These are phyloP conservation scores for Xylariaceae sp. DNA, from an alignment of 2,329 filamentous ascomycete species.

Conservation along the genomic window DNA sequence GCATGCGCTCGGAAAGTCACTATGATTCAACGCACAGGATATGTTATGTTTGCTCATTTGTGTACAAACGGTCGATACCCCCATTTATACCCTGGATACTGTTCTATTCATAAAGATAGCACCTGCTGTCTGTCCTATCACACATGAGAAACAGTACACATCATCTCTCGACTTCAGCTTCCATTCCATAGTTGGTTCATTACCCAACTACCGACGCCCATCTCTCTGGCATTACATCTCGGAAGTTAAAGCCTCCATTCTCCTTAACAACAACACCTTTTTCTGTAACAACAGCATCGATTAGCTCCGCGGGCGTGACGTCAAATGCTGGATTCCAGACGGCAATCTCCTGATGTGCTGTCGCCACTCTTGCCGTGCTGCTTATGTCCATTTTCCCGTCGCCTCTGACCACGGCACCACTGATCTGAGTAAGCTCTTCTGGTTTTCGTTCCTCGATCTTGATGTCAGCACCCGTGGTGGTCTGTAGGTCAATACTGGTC, in stretches of 20 bases:
- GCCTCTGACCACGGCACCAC: slow-evolving; percentile 71
- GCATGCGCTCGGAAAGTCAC: slow-evolving; percentile 51
- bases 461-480: slow-evolving; percentile 78
- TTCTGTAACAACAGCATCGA: slow-evolving; percentile 95
- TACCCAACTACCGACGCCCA: slow-evolving; percentile 50
- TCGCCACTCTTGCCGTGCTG: slow-evolving; percentile 74
- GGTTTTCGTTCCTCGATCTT: slow-evolving; percentile 86
- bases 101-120: not conserved
- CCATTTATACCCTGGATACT: not conserved
- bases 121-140: not conserved
- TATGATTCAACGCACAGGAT: not conserved
- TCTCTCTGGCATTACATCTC: slow-evolving; percentile 60
- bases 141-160: not conserved
- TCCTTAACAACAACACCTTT: slow-evolving; percentile 83
- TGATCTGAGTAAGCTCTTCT: slow-evolving; percentile 84
- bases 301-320: slow-evolving; percentile 85
- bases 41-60: not conserved
- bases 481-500: slow-evolving; percentile 89
- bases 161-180: not conserved
- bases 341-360: slow-evolving; percentile 76
- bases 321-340: slow-evolving; percentile 99
- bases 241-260: slow-evolving; percentile 72
- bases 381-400: slow-evolving; percentile 68
- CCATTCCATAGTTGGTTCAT: slow-evolving; percentile 12
- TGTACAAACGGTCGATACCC: slow-evolving; percentile 14